Conservation (phyloP, 305 asterid genomes). For the Solanum hybrid region DNA sequence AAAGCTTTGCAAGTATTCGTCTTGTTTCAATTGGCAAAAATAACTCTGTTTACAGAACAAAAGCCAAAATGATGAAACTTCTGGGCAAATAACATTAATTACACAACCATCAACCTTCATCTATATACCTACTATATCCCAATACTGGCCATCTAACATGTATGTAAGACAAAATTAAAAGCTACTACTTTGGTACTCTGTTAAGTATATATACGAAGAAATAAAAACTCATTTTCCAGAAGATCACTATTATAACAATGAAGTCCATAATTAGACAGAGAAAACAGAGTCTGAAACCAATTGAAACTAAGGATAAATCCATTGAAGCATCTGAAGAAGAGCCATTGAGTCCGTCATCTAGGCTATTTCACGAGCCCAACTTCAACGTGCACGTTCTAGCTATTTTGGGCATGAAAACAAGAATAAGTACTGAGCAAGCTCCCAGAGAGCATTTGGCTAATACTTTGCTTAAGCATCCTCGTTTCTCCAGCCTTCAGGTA, state of each 20-base stretch:
- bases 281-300: neutral
- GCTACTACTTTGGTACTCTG: neutral
- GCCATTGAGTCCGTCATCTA: constrained; percentile 23
- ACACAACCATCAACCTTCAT: neutral
- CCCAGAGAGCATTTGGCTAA: constrained; percentile 3
- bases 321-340: constrained; percentile 4
- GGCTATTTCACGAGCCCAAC: constrained; percentile 22
- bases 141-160: neutral
- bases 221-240: no score
- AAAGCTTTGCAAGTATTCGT: neutral
- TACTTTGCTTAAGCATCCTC: constrained; percentile 28
- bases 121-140: neutral
- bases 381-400: constrained; percentile 18
- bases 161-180: neutral
- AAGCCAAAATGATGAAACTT: no score
- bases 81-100: neutral
- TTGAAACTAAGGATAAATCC: neutral
- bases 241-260: neutral
- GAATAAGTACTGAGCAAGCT: neutral
- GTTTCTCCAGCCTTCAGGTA: constrained; percentile 14
- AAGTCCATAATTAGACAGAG: neutral
- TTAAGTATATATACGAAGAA: neutral
- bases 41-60: neutral
- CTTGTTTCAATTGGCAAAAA: neutral
- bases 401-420: constrained; percentile 10